Base-by-base conservation (phyloP, 257 asterid species). In the Scutellaria galericulata region DNA sequence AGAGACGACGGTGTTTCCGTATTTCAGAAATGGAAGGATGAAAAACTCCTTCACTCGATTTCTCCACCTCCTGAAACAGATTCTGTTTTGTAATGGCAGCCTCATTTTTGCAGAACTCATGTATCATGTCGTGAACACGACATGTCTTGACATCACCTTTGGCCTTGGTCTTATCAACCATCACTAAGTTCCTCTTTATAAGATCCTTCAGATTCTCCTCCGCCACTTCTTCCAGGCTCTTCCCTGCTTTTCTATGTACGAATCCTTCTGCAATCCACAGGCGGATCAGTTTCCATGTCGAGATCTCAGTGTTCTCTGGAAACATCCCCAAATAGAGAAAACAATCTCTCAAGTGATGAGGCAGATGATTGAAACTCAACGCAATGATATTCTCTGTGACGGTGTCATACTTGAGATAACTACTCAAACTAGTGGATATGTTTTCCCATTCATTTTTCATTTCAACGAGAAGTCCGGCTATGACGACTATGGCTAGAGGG, bases 241-340 rank as follows among this genome's bases (percentile, higher is more conserved):
- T 41, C 5, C 41, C 42, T 4, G 4, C 53, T 6, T 51, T 62
- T 3, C 11, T 42, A 8, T 44, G 69, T 24, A 83, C 27, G 64
- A 81, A 78, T 9, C 86, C 88, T 74, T 83, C 86, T 3, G 88
- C 85, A 0, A 84, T 69, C 88, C 86, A 83, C 51, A 81, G 46
- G 0, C 75, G 63, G 7, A 63, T 56, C 56, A 81, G 66, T 59
- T 66, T 76, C 79, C 81, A 60, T 1, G 64, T 60, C 0, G 70
- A 74, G 51, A 81, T 70, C 66, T 22, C 73, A 6, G 3, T 53
- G 11, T 72, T 80, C 14, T 59, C 63, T 0, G 80, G 83, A 57
- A 83, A 80, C 24, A 82, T 68, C 4, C 84, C 86, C 12, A 82
- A 64, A 70, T 81, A 81, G 15, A 84, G 79, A 50, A 84, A 84